A percentile compares a stretch with the other conserved stretches of the same genome.
These are phyloP conservation scores for Ocimum tenuiflorum DNA, from an alignment of 257 asterid genomes.

Conservation along the genomic window DNA sequence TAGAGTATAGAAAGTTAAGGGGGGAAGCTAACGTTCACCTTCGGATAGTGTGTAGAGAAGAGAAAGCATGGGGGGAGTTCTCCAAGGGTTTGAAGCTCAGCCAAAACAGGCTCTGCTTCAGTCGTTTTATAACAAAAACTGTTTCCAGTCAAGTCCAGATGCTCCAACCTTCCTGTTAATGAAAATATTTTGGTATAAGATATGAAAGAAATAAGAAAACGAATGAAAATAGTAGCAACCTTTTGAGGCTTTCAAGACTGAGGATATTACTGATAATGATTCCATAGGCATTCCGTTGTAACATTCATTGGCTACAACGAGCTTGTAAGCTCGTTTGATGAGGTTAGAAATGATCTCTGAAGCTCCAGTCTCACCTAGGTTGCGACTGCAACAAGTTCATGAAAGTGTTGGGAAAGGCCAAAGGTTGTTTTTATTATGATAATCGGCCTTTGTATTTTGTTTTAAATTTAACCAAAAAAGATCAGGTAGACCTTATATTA, in stretches of 20 bases:
- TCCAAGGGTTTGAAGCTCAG: constrained; percentile 42
- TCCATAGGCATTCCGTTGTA: constrained; percentile 69
- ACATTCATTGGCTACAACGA: constrained; percentile 53
- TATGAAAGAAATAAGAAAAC: not conserved
- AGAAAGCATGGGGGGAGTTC: constrained; percentile 32
- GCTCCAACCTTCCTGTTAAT: constrained; percentile 58
- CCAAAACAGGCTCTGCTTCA: constrained; percentile 32
- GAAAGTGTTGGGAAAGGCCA: constrained; percentile 2
- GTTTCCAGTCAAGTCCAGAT: constrained; percentile 71
- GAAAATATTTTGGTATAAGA: not conserved
- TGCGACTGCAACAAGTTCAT: constrained; percentile 45
- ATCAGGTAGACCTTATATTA: constrained; percentile 58
- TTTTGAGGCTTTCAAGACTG: constrained; percentile 48
- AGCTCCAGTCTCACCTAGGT: constrained; percentile 73
- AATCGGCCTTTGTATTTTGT: too few relatives aligned
- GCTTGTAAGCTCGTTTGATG: constrained; percentile 40
- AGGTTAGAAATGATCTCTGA: constrained; percentile 62
- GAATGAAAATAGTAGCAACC: constrained; percentile 31
- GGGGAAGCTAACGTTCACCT: constrained; percentile 69
- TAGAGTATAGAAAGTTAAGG: too few relatives aligned
- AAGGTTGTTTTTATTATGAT: too few relatives aligned
- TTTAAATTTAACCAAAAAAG: not conserved
- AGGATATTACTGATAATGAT: constrained; percentile 46
- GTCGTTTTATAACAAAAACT: constrained; percentile 26
- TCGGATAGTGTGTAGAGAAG: constrained; percentile 46